Evolutionary conservation across 352 stramenopile genomes (phyloP).

Genomic region (Pythium brachiatum): DNA sequence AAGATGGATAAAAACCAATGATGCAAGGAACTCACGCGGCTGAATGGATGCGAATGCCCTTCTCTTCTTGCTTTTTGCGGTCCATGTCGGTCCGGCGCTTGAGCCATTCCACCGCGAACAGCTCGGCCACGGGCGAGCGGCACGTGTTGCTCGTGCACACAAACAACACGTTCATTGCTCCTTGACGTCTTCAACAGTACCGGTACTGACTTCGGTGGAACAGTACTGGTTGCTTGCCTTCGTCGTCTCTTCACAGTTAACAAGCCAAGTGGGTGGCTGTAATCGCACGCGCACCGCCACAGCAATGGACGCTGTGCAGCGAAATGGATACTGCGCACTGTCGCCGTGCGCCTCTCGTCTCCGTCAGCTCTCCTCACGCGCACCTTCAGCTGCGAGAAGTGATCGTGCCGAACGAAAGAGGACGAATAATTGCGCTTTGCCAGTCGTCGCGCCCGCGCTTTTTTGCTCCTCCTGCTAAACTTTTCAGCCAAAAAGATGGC

Average conservation of each 20-base stretch:
- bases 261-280: neutral
- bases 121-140: slow-evolving; percentile 71
- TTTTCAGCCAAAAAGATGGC: neutral
- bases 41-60: slow-evolving; percentile 64
- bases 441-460: neutral
- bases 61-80: slow-evolving; percentile 64
- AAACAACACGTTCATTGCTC: slow-evolving; percentile 73
- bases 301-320: neutral
- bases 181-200: neutral
- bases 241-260: neutral
- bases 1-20: no score
- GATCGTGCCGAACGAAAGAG: neutral
- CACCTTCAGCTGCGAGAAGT: neutral
- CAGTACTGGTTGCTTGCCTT: neutral
- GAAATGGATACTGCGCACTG: neutral
- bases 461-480: neutral
- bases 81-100: slow-evolving; percentile 61
- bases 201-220: neutral
- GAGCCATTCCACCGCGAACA: slow-evolving; percentile 80
- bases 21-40: slow-evolving; percentile 38
- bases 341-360: neutral
- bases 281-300: neutral
- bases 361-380: neutral
- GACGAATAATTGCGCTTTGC: neutral
- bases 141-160: slow-evolving; percentile 87